A percentile compares a stretch with the other conserved stretches of the same genome.
phyloP scores from a whole-genome alignment of 148 eudicot species.

The Camellia lanceoleosa region DNA sequence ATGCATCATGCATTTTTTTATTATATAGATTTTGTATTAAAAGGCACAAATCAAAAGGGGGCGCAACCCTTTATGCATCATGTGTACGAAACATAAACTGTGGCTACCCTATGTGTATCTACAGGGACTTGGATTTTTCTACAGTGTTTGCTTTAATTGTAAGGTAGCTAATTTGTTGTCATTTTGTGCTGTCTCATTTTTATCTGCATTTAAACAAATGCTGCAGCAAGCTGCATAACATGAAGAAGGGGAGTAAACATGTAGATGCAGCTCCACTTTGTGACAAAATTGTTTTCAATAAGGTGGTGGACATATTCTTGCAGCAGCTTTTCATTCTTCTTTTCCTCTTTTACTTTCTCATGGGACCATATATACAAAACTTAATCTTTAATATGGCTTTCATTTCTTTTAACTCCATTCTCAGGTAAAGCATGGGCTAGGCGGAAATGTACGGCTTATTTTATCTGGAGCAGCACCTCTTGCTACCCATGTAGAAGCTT shows the following conservation, averaged over 20 bases:
- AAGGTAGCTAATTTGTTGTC: not conserved
- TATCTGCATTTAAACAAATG: constrained; percentile 14
- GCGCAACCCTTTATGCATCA: too few relatives aligned
- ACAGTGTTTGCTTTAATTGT: not conserved
- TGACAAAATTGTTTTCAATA: constrained; percentile 84
- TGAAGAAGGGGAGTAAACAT: constrained; percentile 73
- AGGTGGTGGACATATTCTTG: constrained; percentile 42
- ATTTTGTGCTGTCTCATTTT: constrained; percentile 3
- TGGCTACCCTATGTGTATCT: not conserved
- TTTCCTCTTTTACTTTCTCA: not conserved
- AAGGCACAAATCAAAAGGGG: too few relatives aligned
- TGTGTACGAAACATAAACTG: too few relatives aligned
- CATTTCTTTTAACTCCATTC: not conserved
- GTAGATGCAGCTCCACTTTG: constrained; percentile 68
- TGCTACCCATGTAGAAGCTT: constrained; percentile 86
- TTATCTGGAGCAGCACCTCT: constrained; percentile 99
- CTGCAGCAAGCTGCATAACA: constrained; percentile 65
- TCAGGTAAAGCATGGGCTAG: constrained; percentile 87
- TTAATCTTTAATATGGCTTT: not conserved
- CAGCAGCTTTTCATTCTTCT: not conserved
- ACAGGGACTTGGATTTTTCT: not conserved
- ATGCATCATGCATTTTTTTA: not conserved
- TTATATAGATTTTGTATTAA: too few relatives aligned
- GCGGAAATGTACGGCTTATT: constrained; percentile 82
- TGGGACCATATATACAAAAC: not conserved